phyloP scores from a whole-genome alignment of 1,284 basidiomycete species.

The Sanghuangporus sanghuang region DNA sequence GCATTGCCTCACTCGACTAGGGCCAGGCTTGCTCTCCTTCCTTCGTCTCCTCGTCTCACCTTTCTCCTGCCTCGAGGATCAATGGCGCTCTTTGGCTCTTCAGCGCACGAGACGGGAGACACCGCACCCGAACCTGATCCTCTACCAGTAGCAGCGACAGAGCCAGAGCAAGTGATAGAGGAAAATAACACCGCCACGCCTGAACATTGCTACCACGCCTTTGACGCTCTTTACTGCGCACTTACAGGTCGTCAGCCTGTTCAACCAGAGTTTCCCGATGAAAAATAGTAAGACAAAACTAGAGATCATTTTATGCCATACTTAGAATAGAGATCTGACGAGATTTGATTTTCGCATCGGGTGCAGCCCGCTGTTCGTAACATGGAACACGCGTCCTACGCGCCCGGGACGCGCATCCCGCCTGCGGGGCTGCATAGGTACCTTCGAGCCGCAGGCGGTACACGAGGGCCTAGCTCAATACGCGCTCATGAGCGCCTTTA shows the following conservation, averaged over 20 bases:
- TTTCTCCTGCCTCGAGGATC: not conserved
- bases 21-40: too few relatives aligned
- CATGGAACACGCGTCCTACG: conserved; percentile 79
- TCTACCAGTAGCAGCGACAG: conserved; percentile 14
- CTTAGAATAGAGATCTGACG: not conserved
- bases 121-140: conserved; percentile 14
- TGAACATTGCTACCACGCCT: conserved; percentile 76
- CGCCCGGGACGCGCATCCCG: conserved; percentile 54
- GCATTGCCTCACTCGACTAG: not conserved
- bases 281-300: conserved; percentile 61
- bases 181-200: conserved; percentile 47
- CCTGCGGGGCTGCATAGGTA: conserved; percentile 93
- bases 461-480: conserved; percentile 83
- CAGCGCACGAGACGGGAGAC: conserved; percentile 37
- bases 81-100: conserved; percentile 19
- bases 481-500: conserved; percentile 81
- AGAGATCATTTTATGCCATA: not conserved
- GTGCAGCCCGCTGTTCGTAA: conserved; percentile 84
- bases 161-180: conserved; percentile 23
- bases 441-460: conserved; percentile 77
- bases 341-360: not conserved
- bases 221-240: conserved; percentile 72
- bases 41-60: not conserved
- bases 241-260: conserved; percentile 53
- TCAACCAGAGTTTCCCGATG: conserved; percentile 54